A percentile compares a stretch with the other conserved stretches of the same genome.
Evolutionary conservation across 2,329 filamentous ascomycete genomes (phyloP).

Genomic region (Metarhizium sp.): DNA sequence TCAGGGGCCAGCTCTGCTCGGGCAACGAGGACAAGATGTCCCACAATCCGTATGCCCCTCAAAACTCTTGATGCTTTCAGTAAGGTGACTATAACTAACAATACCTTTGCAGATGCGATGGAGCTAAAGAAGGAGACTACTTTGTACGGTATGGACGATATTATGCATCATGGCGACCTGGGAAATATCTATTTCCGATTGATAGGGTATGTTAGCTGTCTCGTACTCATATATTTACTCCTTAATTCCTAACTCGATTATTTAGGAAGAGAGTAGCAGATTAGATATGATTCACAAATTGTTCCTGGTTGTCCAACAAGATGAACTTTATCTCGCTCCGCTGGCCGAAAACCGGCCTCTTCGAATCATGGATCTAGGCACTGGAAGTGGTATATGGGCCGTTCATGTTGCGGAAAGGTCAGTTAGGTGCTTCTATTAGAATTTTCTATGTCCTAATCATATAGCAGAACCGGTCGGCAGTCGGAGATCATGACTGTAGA

Average conservation of each 20-base stretch:
- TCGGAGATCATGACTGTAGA: conserved; percentile 28
- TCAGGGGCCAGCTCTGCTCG: neutral
- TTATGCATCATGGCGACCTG: conserved; percentile 59
- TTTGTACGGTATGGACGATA: conserved; percentile 55
- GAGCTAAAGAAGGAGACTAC: too few species aligned
- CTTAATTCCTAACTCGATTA: conserved; percentile 9
- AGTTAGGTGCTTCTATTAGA: neutral
- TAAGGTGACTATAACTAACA: neutral
- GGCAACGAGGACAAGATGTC: conserved; percentile 1
- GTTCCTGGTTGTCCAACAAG: conserved; percentile 54
- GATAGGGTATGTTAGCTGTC: conserved; percentile 49
- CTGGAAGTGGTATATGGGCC: conserved; percentile 85
- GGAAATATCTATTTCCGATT: conserved; percentile 68
- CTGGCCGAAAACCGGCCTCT: conserved; percentile 11
- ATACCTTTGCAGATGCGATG: neutral
- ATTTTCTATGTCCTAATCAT: neutral
- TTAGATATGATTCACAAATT: conserved; percentile 78
- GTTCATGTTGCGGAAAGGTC: conserved; percentile 70
- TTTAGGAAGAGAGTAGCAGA: conserved; percentile 61
- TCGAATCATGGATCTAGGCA: conserved; percentile 60
- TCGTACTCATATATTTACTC: neutral
- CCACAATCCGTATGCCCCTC: neutral
- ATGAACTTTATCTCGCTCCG: conserved; percentile 16
- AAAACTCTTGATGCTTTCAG: neutral
- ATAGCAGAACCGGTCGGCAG: neutral